Base-by-base conservation (phyloP, 192 early-diverging fungal species). In the Backusella tarrabulga region DNA sequence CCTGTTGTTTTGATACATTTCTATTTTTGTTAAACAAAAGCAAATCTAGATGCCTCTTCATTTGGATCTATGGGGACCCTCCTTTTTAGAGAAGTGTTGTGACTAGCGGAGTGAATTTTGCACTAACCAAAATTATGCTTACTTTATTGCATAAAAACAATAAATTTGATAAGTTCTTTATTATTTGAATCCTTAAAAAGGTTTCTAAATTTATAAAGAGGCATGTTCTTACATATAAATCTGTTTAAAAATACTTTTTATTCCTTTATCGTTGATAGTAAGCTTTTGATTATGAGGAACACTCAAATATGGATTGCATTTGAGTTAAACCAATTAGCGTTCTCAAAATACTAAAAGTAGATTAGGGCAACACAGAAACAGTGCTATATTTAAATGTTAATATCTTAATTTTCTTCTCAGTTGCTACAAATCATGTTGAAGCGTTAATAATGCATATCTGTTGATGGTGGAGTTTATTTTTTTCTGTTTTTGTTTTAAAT, bases 41-140 rank as follows among this genome's bases (percentile, higher is more conserved):
- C 54, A 56, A 56, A 56, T 56, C 54, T 56, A 56, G 54, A 56
- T 56, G 54, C 54, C 38, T 40, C 54, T 21, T 56, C 54, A n/a
- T 56, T 44, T 44, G 42, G 12, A 44, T 44, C 54, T 56, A 56
- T 21, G 54, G 54, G 54, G 54, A n/a, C 54, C 54, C n/a, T 56
- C 54, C 54, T 54, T 54, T 54, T 56, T 56, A 21, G 21, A 21
- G 6, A 21, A 23, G 32, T 26, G 7, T 21, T 6, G 50, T 54
- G 50, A n/a, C 50, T 12, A 3, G 7, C 54, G 54, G 54, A 56
- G 54, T 56, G 54, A 7, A 21, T 56, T 21, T 56, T 56, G 21
- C 2, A 7, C 54, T 23, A 56, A 56, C 54, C 54, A 56, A 56
- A 21, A n/a, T 21, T 1, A 32, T 9, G 54, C n/a, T 21, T 6